Percentiles rank a stretch among this genome's conserved stretches.
These are phyloP conservation scores for Cutaneotrichosporon mucoides DNA, from an alignment of 1,284 basidiomycete genomes.

Conservation along the genomic window DNA sequence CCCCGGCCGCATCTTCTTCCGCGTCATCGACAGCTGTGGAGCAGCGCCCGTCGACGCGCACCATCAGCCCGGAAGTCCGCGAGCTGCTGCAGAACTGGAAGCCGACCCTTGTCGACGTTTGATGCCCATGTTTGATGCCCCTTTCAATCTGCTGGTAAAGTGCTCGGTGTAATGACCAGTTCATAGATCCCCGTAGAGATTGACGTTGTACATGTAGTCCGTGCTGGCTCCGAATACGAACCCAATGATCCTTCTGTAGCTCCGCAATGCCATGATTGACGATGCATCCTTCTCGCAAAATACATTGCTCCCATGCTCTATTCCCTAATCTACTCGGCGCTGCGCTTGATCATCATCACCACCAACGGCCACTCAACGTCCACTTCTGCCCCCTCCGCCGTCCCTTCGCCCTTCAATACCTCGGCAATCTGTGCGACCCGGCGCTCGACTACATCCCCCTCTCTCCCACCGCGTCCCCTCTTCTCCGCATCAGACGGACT, in stretches of 20 bases:
- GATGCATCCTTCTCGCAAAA: no score
- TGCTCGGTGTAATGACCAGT: no score
- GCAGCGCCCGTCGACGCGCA: background rate
- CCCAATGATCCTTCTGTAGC: no score
- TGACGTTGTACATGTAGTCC: background rate
- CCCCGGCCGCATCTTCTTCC: background rate
- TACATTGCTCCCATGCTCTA: background rate
- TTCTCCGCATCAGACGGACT: conserved; percentile 58
- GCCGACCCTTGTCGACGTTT: background rate
- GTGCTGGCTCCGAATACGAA: background rate
- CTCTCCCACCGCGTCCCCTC: conserved; percentile 15
- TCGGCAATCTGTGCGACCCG: conserved; percentile 57
- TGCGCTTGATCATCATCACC: conserved; percentile 53
- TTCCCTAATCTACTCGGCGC: background rate
- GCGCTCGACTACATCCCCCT: conserved; percentile 62
- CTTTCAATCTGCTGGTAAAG: no score
- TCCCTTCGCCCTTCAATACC: conserved; percentile 50
- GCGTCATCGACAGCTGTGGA: conserved; percentile 3
- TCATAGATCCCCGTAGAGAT: background rate
- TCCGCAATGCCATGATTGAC: no score
- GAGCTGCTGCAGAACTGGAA: conserved; percentile 18
- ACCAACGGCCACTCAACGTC: conserved; percentile 71
- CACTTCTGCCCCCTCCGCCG: conserved; percentile 34
- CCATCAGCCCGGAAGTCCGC: conserved; percentile 15
- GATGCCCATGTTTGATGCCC: no score